phyloP scores from a whole-genome alignment of 352 stramenopile species.

The Phytophthora palmivora region DNA sequence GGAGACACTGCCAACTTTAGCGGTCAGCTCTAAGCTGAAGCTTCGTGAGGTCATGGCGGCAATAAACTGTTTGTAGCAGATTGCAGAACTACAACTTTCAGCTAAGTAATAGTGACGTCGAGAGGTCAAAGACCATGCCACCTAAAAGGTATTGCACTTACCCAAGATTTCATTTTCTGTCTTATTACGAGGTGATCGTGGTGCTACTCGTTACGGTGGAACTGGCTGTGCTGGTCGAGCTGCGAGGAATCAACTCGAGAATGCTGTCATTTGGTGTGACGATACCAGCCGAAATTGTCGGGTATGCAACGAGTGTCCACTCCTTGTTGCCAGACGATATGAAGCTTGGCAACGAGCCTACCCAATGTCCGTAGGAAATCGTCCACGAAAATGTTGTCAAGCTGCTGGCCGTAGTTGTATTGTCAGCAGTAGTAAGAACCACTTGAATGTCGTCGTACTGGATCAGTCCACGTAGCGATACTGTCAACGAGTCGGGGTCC shows the following conservation, averaged over 20 bases:
- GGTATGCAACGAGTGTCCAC: slow-evolving; percentile 44
- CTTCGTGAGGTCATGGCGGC: too few species aligned
- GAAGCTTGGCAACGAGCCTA: slow-evolving; percentile 35
- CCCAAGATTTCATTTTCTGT: not conserved
- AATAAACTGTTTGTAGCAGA: too few species aligned
- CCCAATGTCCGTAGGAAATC: slow-evolving; percentile 46
- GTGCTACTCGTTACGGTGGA: slow-evolving; percentile 7
- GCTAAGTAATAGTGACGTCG: not conserved
- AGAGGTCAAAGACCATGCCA: not conserved
- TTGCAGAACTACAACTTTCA: too few species aligned
- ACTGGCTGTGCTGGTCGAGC: slow-evolving; percentile 2
- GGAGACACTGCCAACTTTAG: slow-evolving; percentile 77
- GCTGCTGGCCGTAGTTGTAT: not conserved
- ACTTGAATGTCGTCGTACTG: slow-evolving; percentile 53
- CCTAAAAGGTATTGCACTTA: too few species aligned
- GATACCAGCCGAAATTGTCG: slow-evolving; percentile 14
- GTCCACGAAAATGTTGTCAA: slow-evolving; percentile 37
- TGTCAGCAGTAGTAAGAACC: slow-evolving; percentile 26
- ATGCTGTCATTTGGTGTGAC: slow-evolving; percentile 26
- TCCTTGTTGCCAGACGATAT: slow-evolving; percentile 26
- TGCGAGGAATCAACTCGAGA: slow-evolving; percentile 24
- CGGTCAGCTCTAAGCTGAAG: slow-evolving; percentile 53
- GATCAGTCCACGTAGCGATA: slow-evolving; percentile 39
- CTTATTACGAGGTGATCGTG: slow-evolving; percentile 5
- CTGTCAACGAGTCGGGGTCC: slow-evolving; percentile 27